These are phyloP conservation scores for Vicia sativa DNA, from an alignment of 306 rosid species.

Conservation along the genomic window DNA sequence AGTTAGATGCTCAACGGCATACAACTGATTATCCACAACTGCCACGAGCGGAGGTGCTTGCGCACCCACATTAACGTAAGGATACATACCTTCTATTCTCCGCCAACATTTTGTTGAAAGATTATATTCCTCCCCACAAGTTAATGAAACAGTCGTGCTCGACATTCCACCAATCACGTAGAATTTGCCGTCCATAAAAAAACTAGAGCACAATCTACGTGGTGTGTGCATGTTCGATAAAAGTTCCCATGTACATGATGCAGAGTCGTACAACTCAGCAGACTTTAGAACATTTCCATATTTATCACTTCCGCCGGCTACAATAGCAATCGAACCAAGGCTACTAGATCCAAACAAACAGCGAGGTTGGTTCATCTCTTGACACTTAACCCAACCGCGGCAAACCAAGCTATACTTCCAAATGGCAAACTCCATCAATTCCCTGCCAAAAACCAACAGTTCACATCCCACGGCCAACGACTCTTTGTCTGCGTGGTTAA, in stretches of 20 bases:
- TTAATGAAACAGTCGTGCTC: constrained; percentile 66
- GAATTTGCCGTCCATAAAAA: constrained; percentile 85
- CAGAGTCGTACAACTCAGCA: constrained; percentile 77
- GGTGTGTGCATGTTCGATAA: constrained; percentile 79
- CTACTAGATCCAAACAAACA: constrained; percentile 90
- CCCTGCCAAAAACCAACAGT: constrained; percentile 84
- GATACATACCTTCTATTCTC: constrained; percentile 83
- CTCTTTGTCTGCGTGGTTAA: constrained; percentile 92
- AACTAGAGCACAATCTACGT: constrained; percentile 89
- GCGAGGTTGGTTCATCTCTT: constrained; percentile 81
- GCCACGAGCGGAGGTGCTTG: constrained; percentile 99
- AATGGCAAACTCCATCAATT: constrained; percentile 79
- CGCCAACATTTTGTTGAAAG: constrained; percentile 72
- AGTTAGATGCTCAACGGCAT: constrained; percentile 76
- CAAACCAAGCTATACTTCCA: constrained; percentile 74
- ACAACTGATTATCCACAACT: constrained; percentile 82
- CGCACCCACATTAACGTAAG: constrained; percentile 69
- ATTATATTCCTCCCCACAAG: constrained; percentile 93
- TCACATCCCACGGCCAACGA: constrained; percentile 86
- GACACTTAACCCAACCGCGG: constrained; percentile 76
- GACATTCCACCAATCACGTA: constrained; percentile 96
- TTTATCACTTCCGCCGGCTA: constrained; percentile 89
- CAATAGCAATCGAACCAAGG: constrained; percentile 79
- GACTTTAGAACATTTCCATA: constrained; percentile 72
- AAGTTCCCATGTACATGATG: constrained; percentile 70